These are phyloP conservation scores for Volutella citrinella DNA, from an alignment of 2,329 filamentous ascomycete species.

Conservation along the genomic window DNA sequence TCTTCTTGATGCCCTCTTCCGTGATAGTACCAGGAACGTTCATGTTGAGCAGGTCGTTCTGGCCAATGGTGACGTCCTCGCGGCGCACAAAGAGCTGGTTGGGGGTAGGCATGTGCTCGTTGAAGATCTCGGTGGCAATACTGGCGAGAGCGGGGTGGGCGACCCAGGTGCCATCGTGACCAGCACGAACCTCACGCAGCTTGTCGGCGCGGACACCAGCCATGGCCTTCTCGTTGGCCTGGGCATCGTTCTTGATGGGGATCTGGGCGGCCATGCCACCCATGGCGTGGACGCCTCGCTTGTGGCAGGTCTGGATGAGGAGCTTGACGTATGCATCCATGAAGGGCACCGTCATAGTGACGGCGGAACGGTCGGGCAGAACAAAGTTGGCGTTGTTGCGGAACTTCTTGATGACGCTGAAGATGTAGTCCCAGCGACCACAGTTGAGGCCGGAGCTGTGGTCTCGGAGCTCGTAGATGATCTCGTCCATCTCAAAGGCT, in stretches of 20 bases:
- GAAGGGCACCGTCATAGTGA: constrained; percentile 98
- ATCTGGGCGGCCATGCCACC: constrained; percentile 98
- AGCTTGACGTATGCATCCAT: constrained; percentile 97
- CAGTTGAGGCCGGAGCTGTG: constrained; percentile 97
- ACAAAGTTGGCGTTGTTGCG: constrained; percentile 91
- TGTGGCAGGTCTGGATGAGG: constrained; percentile 97
- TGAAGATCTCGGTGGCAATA: constrained; percentile 92
- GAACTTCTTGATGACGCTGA: constrained; percentile 99
- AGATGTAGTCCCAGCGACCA: constrained; percentile 99
- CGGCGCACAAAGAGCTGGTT: constrained; percentile 92
- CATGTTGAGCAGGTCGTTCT: constrained; percentile 95
- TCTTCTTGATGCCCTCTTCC: constrained; percentile 94
- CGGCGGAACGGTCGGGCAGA: constrained; percentile 82
- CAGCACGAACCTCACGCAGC: constrained; percentile 89
- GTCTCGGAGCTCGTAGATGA: constrained; percentile 97
- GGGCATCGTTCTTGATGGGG: constrained; percentile 91
- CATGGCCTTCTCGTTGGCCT: constrained; percentile 93
- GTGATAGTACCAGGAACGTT: constrained; percentile 91
- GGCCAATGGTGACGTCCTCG: constrained; percentile 82
- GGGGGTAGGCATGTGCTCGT: constrained; percentile 96
- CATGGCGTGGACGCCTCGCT: constrained; percentile 97
- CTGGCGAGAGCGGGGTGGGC: constrained; percentile 88
- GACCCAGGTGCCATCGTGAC: constrained; percentile 96
- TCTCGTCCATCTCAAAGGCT: constrained; percentile 99
- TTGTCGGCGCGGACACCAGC: constrained; percentile 91